Base-by-base conservation (phyloP, 306 rosid species). In the Prunus mira region DNA sequence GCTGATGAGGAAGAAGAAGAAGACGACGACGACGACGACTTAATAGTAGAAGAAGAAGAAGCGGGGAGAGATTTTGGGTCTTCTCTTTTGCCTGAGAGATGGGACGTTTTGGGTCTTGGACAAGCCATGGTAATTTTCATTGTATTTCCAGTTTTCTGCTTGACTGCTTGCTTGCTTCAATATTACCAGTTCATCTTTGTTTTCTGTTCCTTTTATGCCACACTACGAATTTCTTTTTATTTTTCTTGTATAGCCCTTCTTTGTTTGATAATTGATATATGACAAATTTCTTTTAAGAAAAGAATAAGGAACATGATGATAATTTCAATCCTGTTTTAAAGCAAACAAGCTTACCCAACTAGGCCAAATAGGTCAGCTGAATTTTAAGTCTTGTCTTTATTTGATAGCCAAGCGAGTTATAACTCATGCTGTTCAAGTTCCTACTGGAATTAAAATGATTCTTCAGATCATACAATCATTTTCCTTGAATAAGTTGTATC, bases 61-160 rank as follows among this genome's bases (percentile, higher is more conserved):
- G 20, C 64, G 2, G 82, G 85, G 43, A 84, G 20, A 4, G 56
- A 72, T 34, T 27, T 69, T 82, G 79, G 79, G 3, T 75, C 92
- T 22, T 72, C 82, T 49, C 74, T 49, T 67, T 72, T 85, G 64
- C 94, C 96, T 46, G 96, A 91, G 27, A 87, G 89, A 80, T 94
- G 95, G 97, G 97, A 95, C 73, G 97, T 95, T 2, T 73, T 95
- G 81, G 98, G 98, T 30, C 98, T 95, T 60, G 98, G 98, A 66
- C 98, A 95, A 79, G 98, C 98, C 82, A 95, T 95, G 98, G 97
- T 92, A 86, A 49, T 81, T 75, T 77, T 34, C 11, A 15, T 3
- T 55, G 41, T 11, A 54, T 77, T 46, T 82, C 73, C 45, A 58
- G 38, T 50, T 76, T 9, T 43, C 43, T 28, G 41, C 47, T 78